Evolutionary conservation across 495 filamentous ascomycete species (phyloP).

Genomic region (Neurospora intermedia): DNA sequence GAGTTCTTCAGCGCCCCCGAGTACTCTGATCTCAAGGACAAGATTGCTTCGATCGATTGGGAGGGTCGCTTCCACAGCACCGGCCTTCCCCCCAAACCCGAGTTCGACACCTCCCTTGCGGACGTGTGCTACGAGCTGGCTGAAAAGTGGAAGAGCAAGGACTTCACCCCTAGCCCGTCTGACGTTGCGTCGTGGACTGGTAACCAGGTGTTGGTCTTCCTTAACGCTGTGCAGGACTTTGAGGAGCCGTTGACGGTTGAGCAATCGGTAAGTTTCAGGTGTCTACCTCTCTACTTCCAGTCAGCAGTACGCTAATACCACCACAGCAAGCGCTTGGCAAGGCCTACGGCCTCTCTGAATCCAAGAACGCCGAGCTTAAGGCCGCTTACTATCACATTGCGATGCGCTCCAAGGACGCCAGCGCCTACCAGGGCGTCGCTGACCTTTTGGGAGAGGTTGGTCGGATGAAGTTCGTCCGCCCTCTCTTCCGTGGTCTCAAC

Average conservation of each 20-base stretch:
- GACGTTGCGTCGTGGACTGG: conserved; percentile 67
- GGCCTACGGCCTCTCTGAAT: conserved; percentile 55
- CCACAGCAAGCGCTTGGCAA: conserved; percentile 50
- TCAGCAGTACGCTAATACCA: conserved; percentile 4
- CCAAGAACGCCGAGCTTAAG: conserved; percentile 76
- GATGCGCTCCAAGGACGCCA: conserved; percentile 58
- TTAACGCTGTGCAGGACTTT: conserved; percentile 63
- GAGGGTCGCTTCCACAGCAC: conserved; percentile 75
- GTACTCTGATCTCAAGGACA: conserved; percentile 49
- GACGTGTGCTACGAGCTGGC: conserved; percentile 77
- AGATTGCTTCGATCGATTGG: conserved; percentile 69
- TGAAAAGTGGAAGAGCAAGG: conserved; percentile 57
- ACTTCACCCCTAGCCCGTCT: conserved; percentile 52
- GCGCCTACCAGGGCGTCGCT: conserved; percentile 54
- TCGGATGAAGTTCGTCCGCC: conserved; percentile 93
- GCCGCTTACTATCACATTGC: conserved; percentile 68
- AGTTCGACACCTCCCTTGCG: conserved; percentile 80
- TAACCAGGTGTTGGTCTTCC: conserved; percentile 83
- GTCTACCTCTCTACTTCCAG: no score
- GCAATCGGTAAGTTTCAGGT: conserved; percentile 31
- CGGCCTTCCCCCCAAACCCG: conserved; percentile 78
- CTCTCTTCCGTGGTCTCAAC: conserved; percentile 64
- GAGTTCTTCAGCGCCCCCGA: conserved; percentile 68
- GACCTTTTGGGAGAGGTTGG: conserved; percentile 72
- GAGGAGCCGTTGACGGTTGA: conserved; percentile 47